A percentile compares a stretch with the other conserved stretches of the same genome.
phyloP scores from a whole-genome alignment of 1,284 basidiomycete genomes.

The Agaricales sp. region DNA sequence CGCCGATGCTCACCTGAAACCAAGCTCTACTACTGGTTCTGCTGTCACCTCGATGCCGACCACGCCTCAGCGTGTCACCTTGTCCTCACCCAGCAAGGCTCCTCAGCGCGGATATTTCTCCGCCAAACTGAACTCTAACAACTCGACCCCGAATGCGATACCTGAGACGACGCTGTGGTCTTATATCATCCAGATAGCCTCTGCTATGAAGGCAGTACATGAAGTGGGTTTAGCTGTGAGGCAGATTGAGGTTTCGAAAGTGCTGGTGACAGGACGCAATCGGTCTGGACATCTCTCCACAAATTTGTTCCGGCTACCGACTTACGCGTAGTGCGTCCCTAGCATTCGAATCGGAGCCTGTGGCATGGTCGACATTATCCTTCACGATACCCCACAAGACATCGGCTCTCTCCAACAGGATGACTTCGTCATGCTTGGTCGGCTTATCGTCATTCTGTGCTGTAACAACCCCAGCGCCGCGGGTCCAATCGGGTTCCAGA shows the following conservation, averaged over 20 bases:
- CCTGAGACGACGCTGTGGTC: conserved; percentile 90
- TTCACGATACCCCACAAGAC: conserved; percentile 62
- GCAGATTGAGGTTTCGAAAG: conserved; percentile 81
- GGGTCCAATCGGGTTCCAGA: conserved; percentile 51
- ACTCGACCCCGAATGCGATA: conserved; percentile 21
- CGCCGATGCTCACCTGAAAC: background rate
- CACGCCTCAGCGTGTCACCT: background rate
- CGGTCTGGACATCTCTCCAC: conserved; percentile 38
- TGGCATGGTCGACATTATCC: conserved; percentile 77
- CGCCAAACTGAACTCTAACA: conserved; percentile 9
- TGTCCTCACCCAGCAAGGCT: background rate
- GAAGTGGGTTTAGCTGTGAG: conserved; percentile 75
- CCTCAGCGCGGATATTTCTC: too few species aligned
- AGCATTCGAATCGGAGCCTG: conserved; percentile 78
- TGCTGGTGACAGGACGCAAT: conserved; percentile 85
- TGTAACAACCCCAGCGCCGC: conserved; percentile 56
- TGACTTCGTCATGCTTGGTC: conserved; percentile 82
- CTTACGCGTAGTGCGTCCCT: background rate
- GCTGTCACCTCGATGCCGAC: background rate
- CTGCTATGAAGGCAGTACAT: conserved; percentile 82
- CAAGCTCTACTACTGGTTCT: background rate
- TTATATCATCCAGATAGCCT: conserved; percentile 86
- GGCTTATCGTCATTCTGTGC: conserved; percentile 75
- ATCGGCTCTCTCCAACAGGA: conserved; percentile 68
- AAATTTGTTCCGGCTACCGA: background rate